Evolutionary conservation across 2,329 filamentous ascomycete species (phyloP), one percentile per base, ranked within the genome.

Genomic region (Colletotrichum liaoningense): DNA sequence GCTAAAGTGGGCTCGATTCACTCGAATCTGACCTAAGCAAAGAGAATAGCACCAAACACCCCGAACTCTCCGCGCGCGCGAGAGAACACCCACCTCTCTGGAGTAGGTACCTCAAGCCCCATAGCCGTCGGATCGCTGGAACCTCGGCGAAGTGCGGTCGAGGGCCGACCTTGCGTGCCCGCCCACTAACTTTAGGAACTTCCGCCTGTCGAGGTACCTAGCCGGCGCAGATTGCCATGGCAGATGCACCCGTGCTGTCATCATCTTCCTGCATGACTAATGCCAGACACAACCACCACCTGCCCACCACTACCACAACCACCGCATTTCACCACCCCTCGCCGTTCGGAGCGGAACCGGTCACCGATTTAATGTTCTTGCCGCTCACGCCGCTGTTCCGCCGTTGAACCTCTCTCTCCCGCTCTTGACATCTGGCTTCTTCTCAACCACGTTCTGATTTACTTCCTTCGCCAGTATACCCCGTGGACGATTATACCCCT

Each of bases 191-290:
- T 26, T 22, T 56, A 28, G 54, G 54, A 24, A 26, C 54, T 56
- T 49, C 42, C 42, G 42, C 42, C 56, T 35, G 56, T 28, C 8
- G 24, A 30, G 56, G 28, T 42, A 7, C 56, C 19, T 8, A 28
- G 30, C 66, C 30, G 52, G 59, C 46, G 63, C 24, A 42, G 38
- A 42, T 42, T 42, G 38, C 38, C 6, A 42, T 42, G 38, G 58
- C 58, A 64, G 19, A 42, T 55, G 38, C 49, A 33, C 67, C 64
- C 59, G 67, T 55, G 28, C 68, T 71, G 55, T 66, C 63, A 71
- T 64, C 67, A 58, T 64, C 30, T 55, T 30, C 7, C 62, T 67
- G 68, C 52, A 67, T 74, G 72, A 74, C 72, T 74, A 74, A 74
- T 74, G 35, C 35, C 35, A 42, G 35, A 14, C 35, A 24, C 59